Conservation (phyloP, 192 early-diverging fungal genomes). For the Coemansia sp. region DNA sequence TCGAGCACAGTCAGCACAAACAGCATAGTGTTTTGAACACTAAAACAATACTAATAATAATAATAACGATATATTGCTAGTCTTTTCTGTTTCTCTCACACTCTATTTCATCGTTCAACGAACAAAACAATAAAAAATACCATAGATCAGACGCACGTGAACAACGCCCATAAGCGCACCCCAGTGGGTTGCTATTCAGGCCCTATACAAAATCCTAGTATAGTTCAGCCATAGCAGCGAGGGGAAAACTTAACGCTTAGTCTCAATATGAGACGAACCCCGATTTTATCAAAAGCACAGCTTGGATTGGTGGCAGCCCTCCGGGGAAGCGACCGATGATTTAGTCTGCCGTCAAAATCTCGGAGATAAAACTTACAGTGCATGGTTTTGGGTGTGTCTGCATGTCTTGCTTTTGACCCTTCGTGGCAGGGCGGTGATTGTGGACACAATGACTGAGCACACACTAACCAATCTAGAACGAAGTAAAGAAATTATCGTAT, state of each 20-base stretch:
- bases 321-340: conserved; percentile 27
- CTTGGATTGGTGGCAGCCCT: conserved; percentile 31
- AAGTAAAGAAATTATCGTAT: neutral
- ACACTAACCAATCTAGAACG: conserved; percentile 2
- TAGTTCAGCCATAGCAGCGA: too few relatives aligned
- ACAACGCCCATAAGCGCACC: too few relatives aligned
- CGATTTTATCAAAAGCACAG: conserved; percentile 51
- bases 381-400: conserved; percentile 47
- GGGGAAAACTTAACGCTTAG: conserved; percentile 40
- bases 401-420: conserved; percentile 13
- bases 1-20: conserved; percentile 1
- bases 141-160: too few relatives aligned
- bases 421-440: conserved; percentile 37
- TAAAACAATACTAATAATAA: too few relatives aligned
- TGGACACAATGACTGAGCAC: conserved; percentile 44
- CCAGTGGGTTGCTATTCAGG: too few relatives aligned
- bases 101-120: too few relatives aligned
- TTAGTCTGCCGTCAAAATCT: conserved; percentile 50
- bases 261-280: conserved; percentile 45
- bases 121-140: too few relatives aligned
- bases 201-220: too few relatives aligned
- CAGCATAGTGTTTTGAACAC: too few relatives aligned
- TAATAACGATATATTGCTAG: too few relatives aligned
- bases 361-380: conserved; percentile 25
- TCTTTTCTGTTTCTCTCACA: too few relatives aligned